A percentile compares a stretch with the other conserved stretches of the same genome.
Conservation (phyloP, 805 yeast genomes). For the Candida methanosorbosa region DNA sequence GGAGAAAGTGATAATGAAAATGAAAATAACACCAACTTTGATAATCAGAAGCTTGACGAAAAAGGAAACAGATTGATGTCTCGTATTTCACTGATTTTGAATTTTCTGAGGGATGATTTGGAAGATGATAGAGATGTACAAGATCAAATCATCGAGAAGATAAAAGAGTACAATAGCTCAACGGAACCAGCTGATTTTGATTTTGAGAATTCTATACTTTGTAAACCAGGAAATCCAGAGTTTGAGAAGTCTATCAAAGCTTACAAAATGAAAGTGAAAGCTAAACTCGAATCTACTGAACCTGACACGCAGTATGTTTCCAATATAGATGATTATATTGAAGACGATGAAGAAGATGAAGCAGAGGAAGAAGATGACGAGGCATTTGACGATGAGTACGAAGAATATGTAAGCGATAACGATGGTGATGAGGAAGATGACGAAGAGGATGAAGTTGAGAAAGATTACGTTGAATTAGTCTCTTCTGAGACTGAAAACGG, state of each 20-base stretch:
- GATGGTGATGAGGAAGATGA: constrained; percentile 4
- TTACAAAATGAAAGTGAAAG: not conserved
- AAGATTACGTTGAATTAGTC: not conserved
- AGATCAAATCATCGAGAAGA: constrained; percentile 42
- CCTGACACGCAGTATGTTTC: too few species aligned
- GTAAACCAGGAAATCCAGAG: constrained; percentile 22
- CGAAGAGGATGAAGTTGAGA: not conserved
- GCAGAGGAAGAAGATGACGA: constrained; percentile 5
- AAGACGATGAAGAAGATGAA: constrained; percentile 4
- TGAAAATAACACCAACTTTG: constrained; percentile 2
- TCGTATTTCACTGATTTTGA: constrained; percentile 47
- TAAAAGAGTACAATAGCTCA: constrained; percentile 23
- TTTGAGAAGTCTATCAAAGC: too few species aligned
- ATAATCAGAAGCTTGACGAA: constrained; percentile 11
- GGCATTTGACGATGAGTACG: constrained; percentile 1
- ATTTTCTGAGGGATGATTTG: constrained; percentile 61
- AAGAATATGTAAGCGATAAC: constrained; percentile 4
- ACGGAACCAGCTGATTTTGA: constrained; percentile 2
- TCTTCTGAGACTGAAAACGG: not conserved
- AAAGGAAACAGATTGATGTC: constrained; percentile 26
- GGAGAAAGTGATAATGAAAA: constrained; percentile 2
- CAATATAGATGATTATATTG: constrained; percentile 7
- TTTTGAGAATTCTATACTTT: constrained; percentile 8
- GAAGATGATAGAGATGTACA: constrained; percentile 55
- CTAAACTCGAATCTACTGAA: not conserved